Conservation (phyloP, 2,329 filamentous ascomycete species). For the Scortechinia acanthostroma region DNA sequence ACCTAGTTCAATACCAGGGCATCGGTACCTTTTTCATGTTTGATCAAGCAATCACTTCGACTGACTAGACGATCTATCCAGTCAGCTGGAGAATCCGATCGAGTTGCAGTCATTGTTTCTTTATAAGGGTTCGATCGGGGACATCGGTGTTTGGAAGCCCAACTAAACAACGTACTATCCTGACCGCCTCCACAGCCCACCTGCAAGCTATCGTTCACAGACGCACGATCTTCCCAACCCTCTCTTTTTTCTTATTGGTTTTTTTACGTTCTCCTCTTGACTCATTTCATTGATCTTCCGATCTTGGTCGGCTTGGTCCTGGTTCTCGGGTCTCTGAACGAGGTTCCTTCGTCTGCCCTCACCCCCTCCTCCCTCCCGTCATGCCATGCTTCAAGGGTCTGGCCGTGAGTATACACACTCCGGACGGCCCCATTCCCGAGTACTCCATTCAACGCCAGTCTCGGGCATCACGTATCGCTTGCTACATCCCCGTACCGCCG, state of each 20-base stretch:
- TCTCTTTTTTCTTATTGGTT: neutral
- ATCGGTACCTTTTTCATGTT: too few relatives aligned
- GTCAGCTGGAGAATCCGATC: too few relatives aligned
- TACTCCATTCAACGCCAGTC: constrained; percentile 93
- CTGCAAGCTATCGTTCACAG: neutral
- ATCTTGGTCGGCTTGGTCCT: too few relatives aligned
- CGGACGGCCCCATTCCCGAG: constrained; percentile 75
- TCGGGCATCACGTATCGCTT: constrained; percentile 83
- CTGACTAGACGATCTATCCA: too few relatives aligned
- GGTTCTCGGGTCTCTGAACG: neutral
- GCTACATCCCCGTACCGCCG: constrained; percentile 91
- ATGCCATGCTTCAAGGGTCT: constrained; percentile 99
- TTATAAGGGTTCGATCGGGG: too few relatives aligned
- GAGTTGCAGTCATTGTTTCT: too few relatives aligned
- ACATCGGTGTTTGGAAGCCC: too few relatives aligned
- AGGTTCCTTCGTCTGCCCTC: neutral
- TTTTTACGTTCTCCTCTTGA: neutral
- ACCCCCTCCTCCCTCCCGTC: constrained; percentile 6
- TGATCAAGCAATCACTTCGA: too few relatives aligned
- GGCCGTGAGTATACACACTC: constrained; percentile 89
- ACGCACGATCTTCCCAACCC: neutral
- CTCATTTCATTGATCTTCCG: too few relatives aligned
- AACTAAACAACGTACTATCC: neutral
- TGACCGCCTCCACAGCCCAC: neutral
- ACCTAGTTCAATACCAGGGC: too few relatives aligned